Evolutionary conservation across 2,329 filamentous ascomycete genomes (phyloP), one percentile per base, ranked within the genome.

Genomic region (Colletotrichum lini): DNA sequence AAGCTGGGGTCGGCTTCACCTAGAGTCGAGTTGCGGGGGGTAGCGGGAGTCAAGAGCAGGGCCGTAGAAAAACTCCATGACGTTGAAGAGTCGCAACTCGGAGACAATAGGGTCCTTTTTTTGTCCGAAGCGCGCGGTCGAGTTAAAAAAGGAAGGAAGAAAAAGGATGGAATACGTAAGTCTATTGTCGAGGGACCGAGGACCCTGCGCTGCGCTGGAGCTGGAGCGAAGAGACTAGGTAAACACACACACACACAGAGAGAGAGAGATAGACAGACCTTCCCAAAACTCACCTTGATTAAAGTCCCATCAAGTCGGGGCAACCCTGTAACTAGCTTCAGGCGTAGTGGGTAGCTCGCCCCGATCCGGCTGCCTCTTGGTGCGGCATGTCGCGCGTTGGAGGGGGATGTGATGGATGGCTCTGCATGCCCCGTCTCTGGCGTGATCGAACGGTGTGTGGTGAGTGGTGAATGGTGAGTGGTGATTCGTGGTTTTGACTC

Each of bases 281-380:
- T 65, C 47, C 54, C 66, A 72, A 61, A 38, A 70, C 54, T 70
- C 67, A 61, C 70, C 58, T 72, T 72, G 40, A 72, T 61, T 72
- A 53, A 60, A 53, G 42, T 67, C 59, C 61, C 63, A 50, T 66
- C 63, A 38, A 57, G 23, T 73, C 68, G 69, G 65, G 68, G 60
- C 64, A 67, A 72, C 64, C 72, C 72, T 72, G 67, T 59, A 44
- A 64, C 65, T 72, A 69, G 69, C 68, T 65, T 59, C 63, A 65
- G 30, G 64, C 69, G 42, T 50, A 4, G 70, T 72, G 70, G 66
- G 49, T 70, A 70, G 70, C 54, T 56, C 52, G 23, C 49, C 54
- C 45, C 60, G 66, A 72, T 70, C 66, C 61, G 60, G 47, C 21
- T 52, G 23, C 42, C 30, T 50, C 47, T 23, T 64, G 64, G 49